Evolutionary conservation across 768 basidiomycete genomes (phyloP).

Genomic region (Trametes punicea): DNA sequence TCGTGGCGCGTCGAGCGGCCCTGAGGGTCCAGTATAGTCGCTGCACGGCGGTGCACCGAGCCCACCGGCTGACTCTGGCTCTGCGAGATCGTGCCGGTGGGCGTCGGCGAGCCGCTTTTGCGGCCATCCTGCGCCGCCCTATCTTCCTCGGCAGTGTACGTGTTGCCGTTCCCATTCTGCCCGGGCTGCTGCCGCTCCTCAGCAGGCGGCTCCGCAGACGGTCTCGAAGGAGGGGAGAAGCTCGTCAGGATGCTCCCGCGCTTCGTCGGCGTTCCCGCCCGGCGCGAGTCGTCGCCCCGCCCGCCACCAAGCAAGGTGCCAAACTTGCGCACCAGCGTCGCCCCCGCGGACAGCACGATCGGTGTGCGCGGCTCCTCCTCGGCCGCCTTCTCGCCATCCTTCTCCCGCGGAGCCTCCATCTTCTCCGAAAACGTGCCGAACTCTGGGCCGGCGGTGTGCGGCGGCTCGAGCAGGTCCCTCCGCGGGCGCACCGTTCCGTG

Average conservation of each 20-base stretch:
- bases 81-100: constrained; percentile 31
- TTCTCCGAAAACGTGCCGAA: constrained; percentile 48
- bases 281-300: constrained; percentile 39
- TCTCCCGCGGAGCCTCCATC: constrained; percentile 26
- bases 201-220: constrained; percentile 27
- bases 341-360: constrained; percentile 48
- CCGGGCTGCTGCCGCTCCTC: constrained; percentile 17
- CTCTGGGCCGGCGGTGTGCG: constrained; percentile 68
- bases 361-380: constrained; percentile 31
- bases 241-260: constrained; percentile 52
- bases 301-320: constrained; percentile 59
- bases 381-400: constrained; percentile 33
- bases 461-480: constrained; percentile 34
- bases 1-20: constrained; percentile 64
- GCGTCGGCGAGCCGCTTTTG: constrained; percentile 20
- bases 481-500: constrained; percentile 29
- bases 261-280: constrained; percentile 36
- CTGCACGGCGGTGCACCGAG: constrained; percentile 66
- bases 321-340: constrained; percentile 75
- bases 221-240: constrained; percentile 34
- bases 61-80: constrained; percentile 56
- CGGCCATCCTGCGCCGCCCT: constrained; percentile 22
- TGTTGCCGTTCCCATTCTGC: constrained; percentile 17
- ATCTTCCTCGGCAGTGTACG: constrained; percentile 17
- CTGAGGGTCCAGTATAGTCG: constrained; percentile 71